A percentile compares a stretch with the other conserved stretches of the same genome.
phyloP scores from a whole-genome alignment of 208 protist genomes.

The Lotmaria passim region DNA sequence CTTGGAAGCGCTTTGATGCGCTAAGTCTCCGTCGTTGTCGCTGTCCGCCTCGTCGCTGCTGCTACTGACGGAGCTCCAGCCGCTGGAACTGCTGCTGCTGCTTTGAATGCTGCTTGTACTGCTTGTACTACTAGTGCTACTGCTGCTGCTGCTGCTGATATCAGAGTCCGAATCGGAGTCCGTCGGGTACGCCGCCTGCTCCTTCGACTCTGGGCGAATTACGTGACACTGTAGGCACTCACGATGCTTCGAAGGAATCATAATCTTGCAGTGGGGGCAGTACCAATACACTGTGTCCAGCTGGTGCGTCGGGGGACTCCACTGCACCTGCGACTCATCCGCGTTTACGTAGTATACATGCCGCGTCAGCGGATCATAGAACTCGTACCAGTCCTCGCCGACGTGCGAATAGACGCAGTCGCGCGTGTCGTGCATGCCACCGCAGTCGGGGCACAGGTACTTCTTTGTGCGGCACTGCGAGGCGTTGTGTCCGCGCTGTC shows the following conservation, averaged over 20 bases:
- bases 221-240: conserved; percentile 86
- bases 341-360: conserved; percentile 83
- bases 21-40: conserved; percentile 17
- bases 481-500: conserved; percentile 70
- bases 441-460: conserved; percentile 80
- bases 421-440: conserved; percentile 80
- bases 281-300: conserved; percentile 86
- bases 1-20: not conserved
- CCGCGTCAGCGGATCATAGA: conserved; percentile 55
- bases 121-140: conserved; percentile 22
- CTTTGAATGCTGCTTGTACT: conserved; percentile 12
- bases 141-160: conserved; percentile 25
- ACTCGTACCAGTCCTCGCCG: conserved; percentile 88
- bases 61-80: conserved; percentile 10
- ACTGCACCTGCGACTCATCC: conserved; percentile 74
- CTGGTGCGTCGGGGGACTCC: conserved; percentile 66
- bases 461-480: conserved; percentile 63
- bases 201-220: conserved; percentile 49
- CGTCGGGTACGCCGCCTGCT: conserved; percentile 7
- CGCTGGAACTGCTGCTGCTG: conserved; percentile 1
- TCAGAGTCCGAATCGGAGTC: conserved; percentile 34
- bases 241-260: conserved; percentile 62
- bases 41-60: conserved; percentile 17
- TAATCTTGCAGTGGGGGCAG: conserved; percentile 62
- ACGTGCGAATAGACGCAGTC: conserved; percentile 83